Base-by-base conservation (phyloP, 129 eudicot species). In the Lactuca sativa region DNA sequence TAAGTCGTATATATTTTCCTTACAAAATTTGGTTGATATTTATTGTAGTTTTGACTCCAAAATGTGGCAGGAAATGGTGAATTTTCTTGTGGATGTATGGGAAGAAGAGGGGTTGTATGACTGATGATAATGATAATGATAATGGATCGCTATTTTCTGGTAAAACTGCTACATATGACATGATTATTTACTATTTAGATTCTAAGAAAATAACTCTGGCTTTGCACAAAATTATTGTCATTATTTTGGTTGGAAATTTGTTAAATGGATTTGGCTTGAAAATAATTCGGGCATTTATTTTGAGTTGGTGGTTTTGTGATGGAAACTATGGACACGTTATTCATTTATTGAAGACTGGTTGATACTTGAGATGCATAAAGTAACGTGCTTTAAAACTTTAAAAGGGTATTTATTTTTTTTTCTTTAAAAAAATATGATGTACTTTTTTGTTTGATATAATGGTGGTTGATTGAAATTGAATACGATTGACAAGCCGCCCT, bases 31-130 rank as follows among this genome's bases (percentile, higher is more conserved):
- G 54, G 40, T 72, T 62, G 34, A 25, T 16, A 38, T 0, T 17
- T 9, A 13, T 41, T 33, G 18, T 5, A 9, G 15, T 32, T 32
- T 31, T 1, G 9, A 61, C 37, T 17, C 31, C 51, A 15, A 48
- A 43, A 74, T 25, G 6, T 70, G 36, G 56, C 95, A 90, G 97
- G 97, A 90, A 88, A 87, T 90, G 97, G 95, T 87, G 67, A 81
- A 79, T 74, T 90, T 90, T 74, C 88, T 90, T 54, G 92, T 87
- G 17, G 95, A 90, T 40, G 87, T 90, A 10, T 90, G 97, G 97
- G 88, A 90, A 78, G 91, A 90, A 70, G 97, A 90, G 74, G 97
- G 95, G 2, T 80, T 87, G n/a, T 90, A 90, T 54, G 92, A 87
- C 78, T 90, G 77, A 82, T 25, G 67, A 21, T 21, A 21, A 21